phyloP scores from a whole-genome alignment of 805 yeast genomes.

The Candida oleophila region DNA sequence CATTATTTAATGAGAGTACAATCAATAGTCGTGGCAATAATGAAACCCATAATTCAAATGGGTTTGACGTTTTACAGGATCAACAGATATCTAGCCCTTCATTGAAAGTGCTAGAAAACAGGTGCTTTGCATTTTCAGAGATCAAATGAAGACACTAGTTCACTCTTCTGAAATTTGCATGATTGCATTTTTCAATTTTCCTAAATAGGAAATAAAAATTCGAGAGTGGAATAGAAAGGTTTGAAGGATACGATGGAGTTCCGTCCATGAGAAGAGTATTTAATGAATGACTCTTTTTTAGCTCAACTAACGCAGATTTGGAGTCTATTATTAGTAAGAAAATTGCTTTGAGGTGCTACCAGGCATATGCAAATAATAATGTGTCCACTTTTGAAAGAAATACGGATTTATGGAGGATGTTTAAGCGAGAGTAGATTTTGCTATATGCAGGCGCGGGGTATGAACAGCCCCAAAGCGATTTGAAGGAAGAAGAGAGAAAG shows the following conservation, averaged over 20 bases:
- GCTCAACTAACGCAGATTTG: too few relatives aligned
- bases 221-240: background rate
- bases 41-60: background rate
- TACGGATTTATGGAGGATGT: too few relatives aligned
- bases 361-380: too few relatives aligned
- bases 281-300: background rate
- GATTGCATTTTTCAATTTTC: background rate
- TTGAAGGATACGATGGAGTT: background rate
- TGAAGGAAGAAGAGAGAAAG: background rate
- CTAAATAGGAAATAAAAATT: background rate
- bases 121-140: conserved; percentile 26
- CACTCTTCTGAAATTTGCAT: background rate
- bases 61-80: background rate
- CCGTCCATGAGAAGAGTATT: background rate
- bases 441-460: background rate
- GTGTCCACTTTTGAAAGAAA: too few relatives aligned
- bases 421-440: too few relatives aligned
- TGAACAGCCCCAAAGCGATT: too few relatives aligned
- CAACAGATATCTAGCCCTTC: conserved; percentile 2
- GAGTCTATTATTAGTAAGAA: too few relatives aligned
- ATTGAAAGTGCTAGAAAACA: conserved; percentile 32
- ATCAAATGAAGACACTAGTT: conserved; percentile 1
- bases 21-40: background rate
- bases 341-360: too few relatives aligned
- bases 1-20: conserved; percentile 15